Conservation (phyloP, 257 asterid genomes). For the Nemophila menziesii region DNA sequence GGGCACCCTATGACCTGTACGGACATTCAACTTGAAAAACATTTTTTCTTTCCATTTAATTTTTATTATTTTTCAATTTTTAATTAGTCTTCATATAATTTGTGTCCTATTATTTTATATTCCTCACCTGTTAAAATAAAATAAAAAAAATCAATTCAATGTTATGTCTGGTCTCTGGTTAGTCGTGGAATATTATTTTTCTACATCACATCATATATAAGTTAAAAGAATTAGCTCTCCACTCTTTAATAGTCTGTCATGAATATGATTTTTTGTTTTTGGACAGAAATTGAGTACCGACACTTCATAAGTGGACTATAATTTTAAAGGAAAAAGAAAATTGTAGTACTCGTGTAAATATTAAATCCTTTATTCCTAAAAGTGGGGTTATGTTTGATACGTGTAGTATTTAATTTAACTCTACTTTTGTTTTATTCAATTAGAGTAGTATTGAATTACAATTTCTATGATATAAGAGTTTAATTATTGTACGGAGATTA, state of each 20-base stretch:
- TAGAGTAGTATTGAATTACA: too few species aligned
- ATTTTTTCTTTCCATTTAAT: not conserved
- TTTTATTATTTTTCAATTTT: slow-evolving; percentile 7
- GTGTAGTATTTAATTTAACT: too few species aligned
- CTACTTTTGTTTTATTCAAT: too few species aligned
- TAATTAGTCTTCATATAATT: slow-evolving; percentile 8
- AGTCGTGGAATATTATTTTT: not conserved
- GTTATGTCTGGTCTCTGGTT: not conserved
- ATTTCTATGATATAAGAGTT: too few species aligned
- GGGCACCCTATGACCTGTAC: slow-evolving; percentile 80
- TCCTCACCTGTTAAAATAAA: slow-evolving; percentile 15
- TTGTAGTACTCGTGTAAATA: not conserved
- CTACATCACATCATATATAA: too few species aligned
- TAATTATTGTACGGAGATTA: too few species aligned
- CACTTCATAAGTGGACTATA: slow-evolving; percentile 6
- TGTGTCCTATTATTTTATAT: slow-evolving; percentile 15
- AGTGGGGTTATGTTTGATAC: too few species aligned
- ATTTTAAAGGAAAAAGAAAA: slow-evolving; percentile 6
- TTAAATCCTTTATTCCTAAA: too few species aligned
- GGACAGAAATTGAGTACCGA: slow-evolving; percentile 3
- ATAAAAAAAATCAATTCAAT: slow-evolving; percentile 14
- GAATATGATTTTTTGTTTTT: too few species aligned
- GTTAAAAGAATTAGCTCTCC: not conserved
- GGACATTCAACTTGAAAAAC: slow-evolving; percentile 27
- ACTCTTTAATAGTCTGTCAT: not conserved